Evolutionary conservation across 1,284 basidiomycete genomes (phyloP), one percentile per base, ranked within the genome.

Genomic region (Sphagnurus paluster): DNA sequence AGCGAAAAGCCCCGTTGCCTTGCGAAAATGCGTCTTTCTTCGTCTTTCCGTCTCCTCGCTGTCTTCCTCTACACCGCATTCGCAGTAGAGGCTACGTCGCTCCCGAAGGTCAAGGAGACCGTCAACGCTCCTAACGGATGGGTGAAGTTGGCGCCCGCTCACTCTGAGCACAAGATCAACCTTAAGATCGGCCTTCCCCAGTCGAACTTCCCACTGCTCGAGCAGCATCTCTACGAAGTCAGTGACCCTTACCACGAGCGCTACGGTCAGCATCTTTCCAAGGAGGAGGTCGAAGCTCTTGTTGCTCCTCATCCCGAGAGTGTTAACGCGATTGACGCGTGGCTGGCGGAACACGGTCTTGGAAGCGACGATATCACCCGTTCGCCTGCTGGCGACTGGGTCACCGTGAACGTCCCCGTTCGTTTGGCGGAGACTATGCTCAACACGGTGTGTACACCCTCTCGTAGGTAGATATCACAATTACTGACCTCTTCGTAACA

Each of bases 111-210:
- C 48, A 70, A 70, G 54, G 68, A 71, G 52, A 65, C 58, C 46
- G 58, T 81, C 50, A 35, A 48, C 1, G 64, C 72, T 30, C 80
- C 83, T 30, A 66, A 59, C 20, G 76, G 76, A 29, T 86, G 83
- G 83, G 60, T 62, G 7, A 70, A 70, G 47, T 59, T 72, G 21
- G 58, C 64, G 25, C 57, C 62, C 9, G 73, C 80, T 7, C 71
- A 74, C 13, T 56, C 74, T 5, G 66, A 75, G 55, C 74, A 79
- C 51, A 62, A 60, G 37, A 76, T 87, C 48, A 66, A 68, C 40
- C 75, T 85, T 44, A 77, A 79, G 42, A 81, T 88, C 48, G 82
- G 75, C n/a, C 75, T 91, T 13, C 75, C 76, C 10, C 87, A 88
- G 58, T 69, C 76, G 14, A 75, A 82, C 54, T 83, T 89, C 55